These are phyloP conservation scores for Alternaria viburni DNA, from an alignment of 2,329 filamentous ascomycete genomes.

Conservation along the genomic window DNA sequence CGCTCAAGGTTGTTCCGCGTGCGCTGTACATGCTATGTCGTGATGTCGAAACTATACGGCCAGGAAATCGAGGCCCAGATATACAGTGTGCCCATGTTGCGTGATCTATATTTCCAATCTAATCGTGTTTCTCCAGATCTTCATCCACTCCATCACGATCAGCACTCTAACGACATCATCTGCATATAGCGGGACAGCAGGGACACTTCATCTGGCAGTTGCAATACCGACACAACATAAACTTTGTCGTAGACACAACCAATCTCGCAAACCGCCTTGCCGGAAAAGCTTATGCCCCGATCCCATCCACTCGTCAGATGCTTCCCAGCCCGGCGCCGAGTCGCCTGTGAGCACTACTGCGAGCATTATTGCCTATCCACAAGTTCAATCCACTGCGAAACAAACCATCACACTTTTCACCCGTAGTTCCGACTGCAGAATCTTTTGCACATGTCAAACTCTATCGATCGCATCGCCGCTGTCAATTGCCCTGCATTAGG, in stretches of 20 bases:
- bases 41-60: background rate
- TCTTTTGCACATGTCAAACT: slow-evolving; percentile 7
- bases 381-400: slow-evolving; percentile 3
- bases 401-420: slow-evolving; percentile 2
- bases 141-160: background rate
- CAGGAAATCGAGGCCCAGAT: background rate
- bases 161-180: background rate
- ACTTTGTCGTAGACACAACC: background rate
- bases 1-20: background rate
- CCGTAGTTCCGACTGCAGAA: background rate
- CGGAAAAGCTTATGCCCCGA: slow-evolving; percentile 11
- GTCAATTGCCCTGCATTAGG: slow-evolving; percentile 15
- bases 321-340: background rate
- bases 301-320: slow-evolving; percentile 3
- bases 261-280: slow-evolving; percentile 5
- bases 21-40: background rate
- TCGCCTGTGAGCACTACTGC: slow-evolving; percentile 7
- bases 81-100: background rate
- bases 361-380: slow-evolving; percentile 8
- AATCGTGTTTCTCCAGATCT: background rate
- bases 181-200: background rate
- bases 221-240: slow-evolving; percentile 1
- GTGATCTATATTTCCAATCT: background rate
- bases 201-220: background rate
- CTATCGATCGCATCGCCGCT: background rate